A percentile compares a stretch with the other conserved stretches of the same genome.
These are phyloP conservation scores for Daphne laureola DNA, from an alignment of 441 rosid species.

Conservation along the genomic window DNA sequence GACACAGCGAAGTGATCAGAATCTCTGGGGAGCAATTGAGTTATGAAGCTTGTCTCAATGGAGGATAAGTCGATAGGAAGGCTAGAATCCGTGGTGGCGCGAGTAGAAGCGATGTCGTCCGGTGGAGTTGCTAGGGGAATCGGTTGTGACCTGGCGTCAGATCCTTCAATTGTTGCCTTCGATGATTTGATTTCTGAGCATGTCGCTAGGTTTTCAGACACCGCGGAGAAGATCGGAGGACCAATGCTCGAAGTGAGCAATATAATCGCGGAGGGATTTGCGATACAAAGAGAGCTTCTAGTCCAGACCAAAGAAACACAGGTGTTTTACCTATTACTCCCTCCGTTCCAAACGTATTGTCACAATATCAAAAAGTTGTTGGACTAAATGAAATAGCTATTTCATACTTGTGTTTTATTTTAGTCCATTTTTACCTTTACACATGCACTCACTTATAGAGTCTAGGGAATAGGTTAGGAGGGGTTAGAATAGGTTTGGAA, in stretches of 20 bases:
- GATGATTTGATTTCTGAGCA: constrained; percentile 47
- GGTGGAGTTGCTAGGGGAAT: constrained; percentile 20
- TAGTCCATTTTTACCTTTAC: no score
- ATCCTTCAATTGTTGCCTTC: constrained; percentile 63
- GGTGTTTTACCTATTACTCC: constrained; percentile 16
- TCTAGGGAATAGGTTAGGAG: no score
- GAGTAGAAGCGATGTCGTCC: constrained; percentile 49
- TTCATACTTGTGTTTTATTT: no score
- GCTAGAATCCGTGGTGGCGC: constrained; percentile 63
- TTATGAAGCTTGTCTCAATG: constrained; percentile 25
- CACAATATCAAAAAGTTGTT: no score
- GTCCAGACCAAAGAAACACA: constrained; percentile 44
- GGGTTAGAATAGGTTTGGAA: no score
- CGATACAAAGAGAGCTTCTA: constrained; percentile 52
- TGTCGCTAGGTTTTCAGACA: constrained; percentile 39
- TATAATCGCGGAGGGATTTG: constrained; percentile 55
- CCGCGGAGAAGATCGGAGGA: constrained; percentile 83
- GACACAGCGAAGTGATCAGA: not conserved
- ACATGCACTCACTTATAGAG: no score
- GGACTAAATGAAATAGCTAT: no score
- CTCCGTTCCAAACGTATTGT: not conserved
- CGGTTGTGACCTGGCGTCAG: constrained; percentile 27
- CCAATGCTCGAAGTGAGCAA: constrained; percentile 57
- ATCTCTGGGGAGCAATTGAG: not conserved
- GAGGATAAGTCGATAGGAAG: constrained; percentile 60